Evolutionary conservation across 148 eudicot genomes (phyloP), one percentile per base, ranked within the genome.

Genomic region (Heliosperma pusillum): DNA sequence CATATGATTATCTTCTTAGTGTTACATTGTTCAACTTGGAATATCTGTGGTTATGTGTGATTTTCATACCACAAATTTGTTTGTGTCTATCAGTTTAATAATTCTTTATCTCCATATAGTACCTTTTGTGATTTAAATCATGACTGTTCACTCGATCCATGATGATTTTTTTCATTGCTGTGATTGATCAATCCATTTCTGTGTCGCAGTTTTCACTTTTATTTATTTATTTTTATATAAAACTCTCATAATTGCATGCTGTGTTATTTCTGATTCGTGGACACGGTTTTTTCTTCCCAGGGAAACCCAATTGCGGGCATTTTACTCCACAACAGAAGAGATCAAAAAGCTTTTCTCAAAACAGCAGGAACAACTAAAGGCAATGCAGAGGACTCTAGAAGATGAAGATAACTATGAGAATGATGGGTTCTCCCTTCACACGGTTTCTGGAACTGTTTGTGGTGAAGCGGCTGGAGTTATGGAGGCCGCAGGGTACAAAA

Each of bases 281-380:
- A 26, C 66, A 42, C 76, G 56, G 19, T 83, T 79, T 72, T 73
- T 36, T 4, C 74, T 77, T 36, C 42, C 9, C 80, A 95, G 98
- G 78, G 98, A 92, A 83, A 95, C 96, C 11, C 98, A 95, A 82
- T 85, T 95, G 69, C 92, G 97, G 68, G 93, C 97, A 17, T 95
- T 95, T 79, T 95, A 95, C 76, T 92, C 97, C 36, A 95, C 97
- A 17, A 95, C 97, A 15, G 96, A 89, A 83, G 98, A 92, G 87
- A 92, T 95, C 76, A 84, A 88, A 13, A 63, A 22, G 58, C 74
- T 95, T 24, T 90, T 95, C 81, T 68, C 88, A 33, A 95, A 92
- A 83, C 98, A 92, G 85, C 98, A 95, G 80, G 96, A 95, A 76
- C 97, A 95, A 75, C 83, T 95, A 50, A 92, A 95, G 82, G 69